Evolutionary conservation across 2,329 filamentous ascomycete genomes (phyloP).

Genomic region (Aspergillus sp.): DNA sequence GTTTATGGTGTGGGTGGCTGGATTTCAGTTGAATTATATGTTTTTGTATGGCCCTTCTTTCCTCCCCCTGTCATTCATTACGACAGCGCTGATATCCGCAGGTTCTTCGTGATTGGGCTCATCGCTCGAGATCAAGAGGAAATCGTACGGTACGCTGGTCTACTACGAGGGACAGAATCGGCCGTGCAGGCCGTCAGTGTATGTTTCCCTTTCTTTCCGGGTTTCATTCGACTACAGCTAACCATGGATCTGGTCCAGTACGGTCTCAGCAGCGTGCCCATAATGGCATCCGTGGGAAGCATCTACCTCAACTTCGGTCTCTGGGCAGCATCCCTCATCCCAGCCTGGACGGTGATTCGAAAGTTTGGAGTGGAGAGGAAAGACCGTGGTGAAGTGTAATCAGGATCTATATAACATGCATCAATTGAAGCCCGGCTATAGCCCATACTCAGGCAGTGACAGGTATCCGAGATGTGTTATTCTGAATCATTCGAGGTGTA

Average conservation of each 20-base stretch:
- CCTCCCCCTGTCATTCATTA: neutral
- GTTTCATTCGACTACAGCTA: neutral
- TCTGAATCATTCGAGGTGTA: too few species aligned
- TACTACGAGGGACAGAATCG: conserved; percentile 63
- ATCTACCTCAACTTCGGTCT: conserved; percentile 64
- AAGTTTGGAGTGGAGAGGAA: conserved; percentile 42
- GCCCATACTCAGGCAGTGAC: too few species aligned
- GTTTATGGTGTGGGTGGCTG: conserved; percentile 58
- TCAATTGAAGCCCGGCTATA: too few species aligned
- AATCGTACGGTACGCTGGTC: conserved; percentile 58
- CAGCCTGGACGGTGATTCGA: conserved; percentile 59
- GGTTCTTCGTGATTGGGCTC: conserved; percentile 63
- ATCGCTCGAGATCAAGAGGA: conserved; percentile 54
- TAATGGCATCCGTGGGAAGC: conserved; percentile 58
- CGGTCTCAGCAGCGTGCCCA: conserved; percentile 52
- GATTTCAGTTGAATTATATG: conserved; percentile 67
- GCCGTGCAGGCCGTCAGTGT: conserved; percentile 63
- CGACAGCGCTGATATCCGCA: conserved; percentile 15
- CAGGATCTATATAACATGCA: neutral
- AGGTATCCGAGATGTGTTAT: too few species aligned
- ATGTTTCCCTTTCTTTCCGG: conserved; percentile 13
- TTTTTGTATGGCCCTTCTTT: conserved; percentile 46
- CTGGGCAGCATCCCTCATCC: conserved; percentile 56
- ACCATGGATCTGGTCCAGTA: conserved; percentile 37
- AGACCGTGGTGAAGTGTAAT: conserved; percentile 20